Conservation (phyloP, 768 basidiomycete species). For the Naganishia friedmannii region DNA sequence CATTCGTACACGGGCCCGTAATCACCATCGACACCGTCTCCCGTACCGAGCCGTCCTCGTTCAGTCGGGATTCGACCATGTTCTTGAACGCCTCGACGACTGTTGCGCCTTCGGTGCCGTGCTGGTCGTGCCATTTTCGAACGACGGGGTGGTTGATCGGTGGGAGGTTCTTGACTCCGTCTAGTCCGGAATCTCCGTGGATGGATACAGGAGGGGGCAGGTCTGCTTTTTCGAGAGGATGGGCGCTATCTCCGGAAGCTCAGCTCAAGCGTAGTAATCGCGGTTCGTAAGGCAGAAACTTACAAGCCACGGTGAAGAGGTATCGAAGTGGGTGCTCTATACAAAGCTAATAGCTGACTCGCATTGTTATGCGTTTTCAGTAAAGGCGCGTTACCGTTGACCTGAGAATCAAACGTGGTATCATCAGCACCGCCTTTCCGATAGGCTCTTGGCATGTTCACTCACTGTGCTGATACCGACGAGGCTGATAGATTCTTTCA, state of each 20-base stretch:
- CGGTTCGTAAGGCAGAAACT: neutral
- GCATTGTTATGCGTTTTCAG: conserved; percentile 25
- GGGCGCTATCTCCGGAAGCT: neutral
- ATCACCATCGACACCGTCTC: conserved; percentile 27
- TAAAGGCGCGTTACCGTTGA: conserved; percentile 29
- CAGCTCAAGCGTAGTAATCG: too few species aligned
- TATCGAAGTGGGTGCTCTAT: conserved; percentile 17
- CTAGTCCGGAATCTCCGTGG: conserved; percentile 27
- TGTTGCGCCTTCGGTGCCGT: neutral
- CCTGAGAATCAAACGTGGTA: neutral
- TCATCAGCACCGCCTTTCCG: neutral
- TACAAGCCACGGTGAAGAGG: conserved; percentile 28
- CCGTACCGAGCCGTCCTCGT: conserved; percentile 2
- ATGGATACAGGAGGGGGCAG: conserved; percentile 26
- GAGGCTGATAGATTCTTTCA: conserved; percentile 23
- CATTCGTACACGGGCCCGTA: conserved; percentile 30
- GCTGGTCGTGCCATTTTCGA: conserved; percentile 19
- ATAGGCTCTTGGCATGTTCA: neutral
- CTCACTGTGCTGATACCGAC: conserved; percentile 30
- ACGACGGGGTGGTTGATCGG: conserved; percentile 22
- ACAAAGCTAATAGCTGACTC: conserved; percentile 24
- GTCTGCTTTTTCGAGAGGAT: conserved; percentile 28
- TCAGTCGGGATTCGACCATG: conserved; percentile 19
- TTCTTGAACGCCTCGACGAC: conserved; percentile 20
- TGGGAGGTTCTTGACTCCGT: conserved; percentile 24